These are phyloP conservation scores for Massarina eburnea DNA, from an alignment of 2,329 filamentous ascomycete genomes.

Conservation along the genomic window DNA sequence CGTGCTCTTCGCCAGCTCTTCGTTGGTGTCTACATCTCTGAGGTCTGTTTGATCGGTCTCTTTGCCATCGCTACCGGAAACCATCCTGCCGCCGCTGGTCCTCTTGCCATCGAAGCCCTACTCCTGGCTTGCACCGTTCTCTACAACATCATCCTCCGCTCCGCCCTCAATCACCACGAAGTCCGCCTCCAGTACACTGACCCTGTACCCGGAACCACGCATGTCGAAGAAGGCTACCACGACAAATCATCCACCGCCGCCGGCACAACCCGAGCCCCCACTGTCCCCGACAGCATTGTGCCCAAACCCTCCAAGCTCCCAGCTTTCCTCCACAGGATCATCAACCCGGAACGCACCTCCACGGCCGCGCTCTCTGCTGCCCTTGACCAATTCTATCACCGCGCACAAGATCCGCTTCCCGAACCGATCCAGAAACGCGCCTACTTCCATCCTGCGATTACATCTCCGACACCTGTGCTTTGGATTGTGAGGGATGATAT, in stretches of 20 bases:
- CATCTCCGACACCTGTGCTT: slow-evolving; percentile 45
- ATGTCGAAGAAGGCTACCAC: slow-evolving; percentile 25
- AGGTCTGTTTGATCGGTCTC: slow-evolving; percentile 52
- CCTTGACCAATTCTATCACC: slow-evolving; percentile 37
- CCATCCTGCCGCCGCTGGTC: slow-evolving; percentile 39
- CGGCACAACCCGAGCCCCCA: slow-evolving; percentile 9
- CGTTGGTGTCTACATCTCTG: slow-evolving; percentile 51
- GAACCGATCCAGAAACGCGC: slow-evolving; percentile 44
- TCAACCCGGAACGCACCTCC: slow-evolving; percentile 39
- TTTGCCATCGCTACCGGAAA: slow-evolving; percentile 46
- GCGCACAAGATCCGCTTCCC: slow-evolving; percentile 33
- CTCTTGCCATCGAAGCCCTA: slow-evolving; percentile 47
- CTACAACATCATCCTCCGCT: slow-evolving; percentile 43
- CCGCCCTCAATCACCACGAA: slow-evolving; percentile 34
- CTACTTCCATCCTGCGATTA: slow-evolving; percentile 49
- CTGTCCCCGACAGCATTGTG: slow-evolving; percentile 16
- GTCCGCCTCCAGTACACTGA: slow-evolving; percentile 33
- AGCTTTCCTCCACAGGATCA: slow-evolving; percentile 31
- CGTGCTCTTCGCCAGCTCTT: slow-evolving; percentile 51
- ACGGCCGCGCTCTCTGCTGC: slow-evolving; percentile 29
- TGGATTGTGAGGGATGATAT: slow-evolving; percentile 51
- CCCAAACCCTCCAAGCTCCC: slow-evolving; percentile 28
- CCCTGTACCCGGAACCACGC: slow-evolving; percentile 18
- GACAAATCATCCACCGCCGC: slow-evolving; percentile 17
- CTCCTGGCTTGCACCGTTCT: slow-evolving; percentile 44